Conservation (phyloP, 257 asterid species). For the Ophiorrhiza pumila region DNA sequence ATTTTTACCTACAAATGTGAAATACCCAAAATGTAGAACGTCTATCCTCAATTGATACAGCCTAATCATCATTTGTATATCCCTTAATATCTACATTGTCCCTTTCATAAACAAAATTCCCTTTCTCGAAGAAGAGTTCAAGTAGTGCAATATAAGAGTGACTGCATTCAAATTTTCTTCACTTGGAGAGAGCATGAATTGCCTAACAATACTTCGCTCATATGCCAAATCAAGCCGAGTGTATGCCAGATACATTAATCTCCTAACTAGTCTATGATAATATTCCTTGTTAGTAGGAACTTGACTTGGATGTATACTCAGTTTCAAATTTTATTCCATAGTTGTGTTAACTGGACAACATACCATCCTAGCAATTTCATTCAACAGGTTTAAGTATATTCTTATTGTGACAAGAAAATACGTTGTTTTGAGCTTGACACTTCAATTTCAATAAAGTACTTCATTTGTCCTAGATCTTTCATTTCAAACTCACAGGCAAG, state of each 20-base stretch:
- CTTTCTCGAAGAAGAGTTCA: background rate
- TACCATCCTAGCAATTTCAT: background rate
- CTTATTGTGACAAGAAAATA: background rate
- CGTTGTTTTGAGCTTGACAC: background rate
- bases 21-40: background rate
- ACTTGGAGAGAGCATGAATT: background rate
- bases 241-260: background rate
- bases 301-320: background rate
- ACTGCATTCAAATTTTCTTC: conserved; percentile 4
- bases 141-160: background rate
- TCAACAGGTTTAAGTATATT: background rate
- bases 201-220: background rate
- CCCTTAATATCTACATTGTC: background rate
- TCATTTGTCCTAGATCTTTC: background rate
- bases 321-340: background rate
- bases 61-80: background rate
- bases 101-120: background rate
- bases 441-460: background rate
- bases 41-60: background rate
- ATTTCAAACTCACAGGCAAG: background rate
- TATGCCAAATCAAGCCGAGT: background rate
- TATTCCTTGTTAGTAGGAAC: background rate
- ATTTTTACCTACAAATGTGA: background rate
- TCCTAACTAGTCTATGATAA: background rate
- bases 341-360: background rate